Conservation (phyloP, 179 eudicot species). For the Carnegiea gigantea region DNA sequence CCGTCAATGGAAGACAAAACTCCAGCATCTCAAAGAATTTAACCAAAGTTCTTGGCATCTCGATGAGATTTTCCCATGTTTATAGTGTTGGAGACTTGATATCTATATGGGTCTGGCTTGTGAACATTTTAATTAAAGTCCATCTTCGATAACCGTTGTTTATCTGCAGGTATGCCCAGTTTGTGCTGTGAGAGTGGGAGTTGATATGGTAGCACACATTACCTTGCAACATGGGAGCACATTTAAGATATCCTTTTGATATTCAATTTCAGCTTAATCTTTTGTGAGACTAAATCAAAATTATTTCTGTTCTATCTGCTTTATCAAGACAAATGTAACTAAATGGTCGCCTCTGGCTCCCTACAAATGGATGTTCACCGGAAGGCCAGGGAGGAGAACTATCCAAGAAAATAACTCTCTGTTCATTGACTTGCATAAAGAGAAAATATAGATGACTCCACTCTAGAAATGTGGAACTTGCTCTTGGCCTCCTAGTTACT, state of each 20-base stretch:
- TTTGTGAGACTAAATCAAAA: background rate
- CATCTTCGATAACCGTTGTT: slow-evolving; percentile 15
- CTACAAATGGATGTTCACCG: background rate
- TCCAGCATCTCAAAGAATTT: background rate
- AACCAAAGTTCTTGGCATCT: background rate
- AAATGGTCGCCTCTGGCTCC: background rate
- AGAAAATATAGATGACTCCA: background rate
- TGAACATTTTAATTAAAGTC: background rate
- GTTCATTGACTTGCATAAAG: background rate
- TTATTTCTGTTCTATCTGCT: slow-evolving; percentile 2
- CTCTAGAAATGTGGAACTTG: background rate
- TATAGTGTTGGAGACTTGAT: background rate
- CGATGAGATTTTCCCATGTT: background rate
- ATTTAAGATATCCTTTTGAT: slow-evolving; percentile 50
- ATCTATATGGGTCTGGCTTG: background rate
- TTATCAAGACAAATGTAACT: background rate
- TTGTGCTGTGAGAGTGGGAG: slow-evolving; percentile 47
- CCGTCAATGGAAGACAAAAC: background rate
- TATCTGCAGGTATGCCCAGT: slow-evolving; percentile 51
- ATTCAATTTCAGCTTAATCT: background rate
- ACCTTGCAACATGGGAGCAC: slow-evolving; percentile 48
- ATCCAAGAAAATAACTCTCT: background rate
- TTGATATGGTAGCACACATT: slow-evolving; percentile 54
- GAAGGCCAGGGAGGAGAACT: background rate
- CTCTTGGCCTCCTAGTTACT: background rate